Evolutionary conservation across 2,329 filamentous ascomycete genomes (phyloP), one percentile per base, ranked within the genome.

Genomic region (Trichoderma cornu-damae): DNA sequence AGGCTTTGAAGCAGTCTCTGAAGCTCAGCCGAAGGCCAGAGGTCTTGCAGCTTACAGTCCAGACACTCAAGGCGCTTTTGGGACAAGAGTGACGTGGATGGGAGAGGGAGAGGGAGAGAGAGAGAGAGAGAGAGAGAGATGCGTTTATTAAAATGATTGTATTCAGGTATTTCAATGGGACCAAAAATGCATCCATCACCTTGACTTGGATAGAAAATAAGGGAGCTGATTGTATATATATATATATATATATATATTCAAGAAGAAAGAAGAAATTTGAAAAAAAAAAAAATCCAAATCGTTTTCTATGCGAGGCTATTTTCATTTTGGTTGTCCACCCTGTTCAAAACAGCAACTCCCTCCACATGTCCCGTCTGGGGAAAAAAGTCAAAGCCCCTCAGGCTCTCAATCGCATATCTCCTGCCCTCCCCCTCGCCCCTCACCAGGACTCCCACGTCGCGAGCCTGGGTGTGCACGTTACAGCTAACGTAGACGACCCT

Each of bases 351-450:
- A 4, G 83, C 84, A 38, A 87, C 83, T 44, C 85, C 84, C 68
- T 88, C 85, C 0, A 88, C 85, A 66, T 88, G 85, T 1, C 81
- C 79, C 18, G 85, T 88, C 73, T 97, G 93, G 11, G 94, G 94
- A 73, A 99, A 99, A 73, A 99, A 97, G 70, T 99, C 94, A 68
- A 97, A 97, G 0, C 93, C 94, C 47, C 88, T 80, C 46, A 99
- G 73, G 68, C 89, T 96, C 79, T 97, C 93, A 69, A 99, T 89
- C 71, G 87, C 84, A 73, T 96, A 99, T 61, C 79, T 74, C 20
- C 73, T 73, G 51, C 72, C 71, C 68, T 74, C 71, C 22, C 70
- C 62, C 64, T 75, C 66, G 18, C 92, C 91, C 34, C 87, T 80
- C 1, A 97, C 90, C 66, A 99, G 74, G 60, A 93, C 84, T 0